phyloP scores from a whole-genome alignment of 1,284 basidiomycete species.

The Malassezia slooffiae region DNA sequence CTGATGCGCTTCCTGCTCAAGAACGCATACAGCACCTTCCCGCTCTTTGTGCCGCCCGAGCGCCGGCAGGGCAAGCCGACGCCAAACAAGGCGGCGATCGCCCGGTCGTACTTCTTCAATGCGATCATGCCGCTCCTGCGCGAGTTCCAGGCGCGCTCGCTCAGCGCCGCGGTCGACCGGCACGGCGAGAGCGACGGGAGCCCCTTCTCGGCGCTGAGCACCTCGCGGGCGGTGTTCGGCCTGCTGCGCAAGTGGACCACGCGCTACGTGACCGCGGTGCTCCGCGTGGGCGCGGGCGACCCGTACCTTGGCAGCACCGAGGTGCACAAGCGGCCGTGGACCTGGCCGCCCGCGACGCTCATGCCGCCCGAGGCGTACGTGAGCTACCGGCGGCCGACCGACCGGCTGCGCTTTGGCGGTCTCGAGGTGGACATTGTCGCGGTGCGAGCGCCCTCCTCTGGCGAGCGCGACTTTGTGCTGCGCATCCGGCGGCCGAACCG shows the following conservation, averaged over 20 bases:
- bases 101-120: slow-evolving; percentile 26
- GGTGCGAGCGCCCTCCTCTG: slow-evolving; percentile 19
- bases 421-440: slow-evolving; percentile 40
- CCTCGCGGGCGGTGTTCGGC: slow-evolving; percentile 17
- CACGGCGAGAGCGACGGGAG: slow-evolving; percentile 38
- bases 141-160: slow-evolving; percentile 31
- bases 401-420: slow-evolving; percentile 34
- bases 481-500: slow-evolving; percentile 35
- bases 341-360: slow-evolving; percentile 32
- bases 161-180: slow-evolving; percentile 33
- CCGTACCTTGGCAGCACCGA: slow-evolving; percentile 23
- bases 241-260: slow-evolving; percentile 26
- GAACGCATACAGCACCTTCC: slow-evolving; percentile 37
- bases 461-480: slow-evolving; percentile 32
- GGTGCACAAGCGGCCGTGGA: slow-evolving; percentile 23
- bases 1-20: slow-evolving; percentile 37
- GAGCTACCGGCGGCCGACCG: slow-evolving; percentile 31
- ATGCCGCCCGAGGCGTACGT: slow-evolving; percentile 37
- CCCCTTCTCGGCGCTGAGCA: slow-evolving; percentile 27
- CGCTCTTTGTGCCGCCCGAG: slow-evolving; percentile 35
- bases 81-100: slow-evolving; percentile 31
- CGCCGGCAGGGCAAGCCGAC: slow-evolving; percentile 19
- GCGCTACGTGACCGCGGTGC: slow-evolving; percentile 29
- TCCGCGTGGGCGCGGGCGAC: slow-evolving; percentile 28
- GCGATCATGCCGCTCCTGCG: slow-evolving; percentile 32